Conservation (phyloP, 2,329 filamentous ascomycete species). For the Monilinia fructigena region DNA sequence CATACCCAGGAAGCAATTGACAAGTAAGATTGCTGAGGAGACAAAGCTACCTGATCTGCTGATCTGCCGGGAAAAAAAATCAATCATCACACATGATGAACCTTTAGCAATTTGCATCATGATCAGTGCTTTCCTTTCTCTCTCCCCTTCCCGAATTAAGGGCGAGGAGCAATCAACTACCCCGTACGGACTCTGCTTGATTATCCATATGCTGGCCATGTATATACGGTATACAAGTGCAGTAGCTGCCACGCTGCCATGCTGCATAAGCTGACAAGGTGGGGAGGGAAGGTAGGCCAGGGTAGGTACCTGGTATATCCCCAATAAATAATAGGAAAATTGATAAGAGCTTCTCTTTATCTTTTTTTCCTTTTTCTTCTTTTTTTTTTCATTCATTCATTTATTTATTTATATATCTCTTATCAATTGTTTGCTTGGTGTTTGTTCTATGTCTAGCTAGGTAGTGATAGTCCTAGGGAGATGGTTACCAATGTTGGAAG, state of each 20-base stretch:
- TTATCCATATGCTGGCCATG: no score
- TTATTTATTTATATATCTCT: neutral
- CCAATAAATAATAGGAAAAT: neutral
- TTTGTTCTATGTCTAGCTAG: no score
- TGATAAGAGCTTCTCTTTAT: conserved; percentile 10
- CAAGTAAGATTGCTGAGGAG: conserved; percentile 3
- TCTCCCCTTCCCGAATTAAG: no score
- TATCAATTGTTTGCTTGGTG: conserved; percentile 10
- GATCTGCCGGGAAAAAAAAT: conserved; percentile 13
- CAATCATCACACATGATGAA: no score
- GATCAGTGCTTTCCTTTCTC: no score
- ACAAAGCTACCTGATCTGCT: conserved; percentile 14
- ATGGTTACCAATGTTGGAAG: neutral
- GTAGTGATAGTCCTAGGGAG: neutral
- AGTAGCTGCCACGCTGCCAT: no score
- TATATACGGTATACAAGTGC: no score
- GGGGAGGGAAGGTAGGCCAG: neutral
- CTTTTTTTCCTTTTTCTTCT: no score
- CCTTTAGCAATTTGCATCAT: no score
- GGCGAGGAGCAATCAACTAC: no score
- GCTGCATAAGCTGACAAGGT: no score
- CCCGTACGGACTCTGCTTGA: no score
- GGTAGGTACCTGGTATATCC: neutral
- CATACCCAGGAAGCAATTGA: conserved; percentile 2
- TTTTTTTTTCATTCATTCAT: neutral